A percentile compares a stretch with the other conserved stretches of the same genome.
Conservation (phyloP, 2,329 filamentous ascomycete species). For the Sporothrix brunneoviolacea region DNA sequence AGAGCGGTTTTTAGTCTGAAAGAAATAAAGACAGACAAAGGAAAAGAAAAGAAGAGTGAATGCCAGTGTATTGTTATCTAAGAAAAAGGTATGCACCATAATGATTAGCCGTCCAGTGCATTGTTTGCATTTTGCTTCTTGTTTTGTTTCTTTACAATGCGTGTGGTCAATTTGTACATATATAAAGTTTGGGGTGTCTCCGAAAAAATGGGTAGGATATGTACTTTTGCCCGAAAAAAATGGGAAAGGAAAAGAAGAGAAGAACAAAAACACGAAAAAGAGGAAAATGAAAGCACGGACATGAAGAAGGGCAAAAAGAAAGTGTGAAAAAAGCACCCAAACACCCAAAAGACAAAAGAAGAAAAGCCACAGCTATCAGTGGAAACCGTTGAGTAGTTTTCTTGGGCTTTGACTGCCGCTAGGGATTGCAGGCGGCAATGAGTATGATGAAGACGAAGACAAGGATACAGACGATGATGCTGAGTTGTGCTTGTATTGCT, state of each 20-base stretch:
- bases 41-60: too few species aligned
- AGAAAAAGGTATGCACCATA: too few species aligned
- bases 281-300: neutral
- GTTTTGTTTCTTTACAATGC: neutral
- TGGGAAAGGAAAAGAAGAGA: neutral
- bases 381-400: constrained; percentile 7
- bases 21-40: too few species aligned
- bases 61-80: too few species aligned
- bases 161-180: neutral
- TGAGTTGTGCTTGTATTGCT: constrained; percentile 8
- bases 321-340: neutral
- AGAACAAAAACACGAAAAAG: neutral
- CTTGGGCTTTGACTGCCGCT: constrained; percentile 10
- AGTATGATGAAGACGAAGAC: constrained; percentile 8
- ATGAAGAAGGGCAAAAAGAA: neutral
- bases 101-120: too few species aligned
- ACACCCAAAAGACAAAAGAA: neutral
- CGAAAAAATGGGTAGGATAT: too few species aligned
- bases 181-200: too few species aligned
- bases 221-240: neutral
- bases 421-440: neutral
- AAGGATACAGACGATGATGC: constrained; percentile 9
- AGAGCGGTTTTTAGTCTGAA: too few species aligned
- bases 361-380: neutral
- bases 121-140: too few species aligned